Evolutionary conservation across 768 basidiomycete species (phyloP), one percentile per base, ranked within the genome.

Genomic region (Hygrophorus pudorinus): DNA sequence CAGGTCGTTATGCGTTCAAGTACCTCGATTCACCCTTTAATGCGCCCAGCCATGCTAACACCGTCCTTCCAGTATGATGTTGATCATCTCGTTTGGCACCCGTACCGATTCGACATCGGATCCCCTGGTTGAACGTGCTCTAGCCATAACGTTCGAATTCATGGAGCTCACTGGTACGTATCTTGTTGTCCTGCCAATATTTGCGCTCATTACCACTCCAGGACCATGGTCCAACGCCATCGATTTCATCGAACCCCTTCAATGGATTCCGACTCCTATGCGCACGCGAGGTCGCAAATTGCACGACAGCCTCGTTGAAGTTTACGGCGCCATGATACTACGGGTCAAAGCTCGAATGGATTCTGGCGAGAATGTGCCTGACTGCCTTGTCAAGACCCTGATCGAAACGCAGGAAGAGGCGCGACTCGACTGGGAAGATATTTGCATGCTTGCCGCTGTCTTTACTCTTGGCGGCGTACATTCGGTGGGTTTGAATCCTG

Each of bases 391-490:
- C 11, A 63, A 59, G 49, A 56, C 56, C 1, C 45, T 65, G 24
- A 46, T 65, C 7, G 49, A 57, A 16, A 50, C 49, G 3, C 53
- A 49, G 30, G 54, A 58, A 16, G 40, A 57, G 35, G 63, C 63
- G 38, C 53, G 57, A 39, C 46, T 63, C 12, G 57, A 58, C 38
- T 54, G 53, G 49, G 51, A 54, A 38, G 63, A 63, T 45, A 45
- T 61, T 41, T 59, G 56, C 31, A 59, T 64, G 50, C 51, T 63
- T 5, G 51, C 57, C 4, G 48, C 54, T 2, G 63, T 51, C 1
- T 63, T 65, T 41, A 56, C 53, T 3, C 48, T 61, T 18, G 62
- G 62, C 1, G 62, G 62, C 16, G 58, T 63, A 8, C 53, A 62
- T 24, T 56, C 62, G 42, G 60, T 61, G 29, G 11, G 59, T 41